phyloP scores from a whole-genome alignment of 2,329 filamentous ascomycete genomes.

The Juglanconis sp. region DNA sequence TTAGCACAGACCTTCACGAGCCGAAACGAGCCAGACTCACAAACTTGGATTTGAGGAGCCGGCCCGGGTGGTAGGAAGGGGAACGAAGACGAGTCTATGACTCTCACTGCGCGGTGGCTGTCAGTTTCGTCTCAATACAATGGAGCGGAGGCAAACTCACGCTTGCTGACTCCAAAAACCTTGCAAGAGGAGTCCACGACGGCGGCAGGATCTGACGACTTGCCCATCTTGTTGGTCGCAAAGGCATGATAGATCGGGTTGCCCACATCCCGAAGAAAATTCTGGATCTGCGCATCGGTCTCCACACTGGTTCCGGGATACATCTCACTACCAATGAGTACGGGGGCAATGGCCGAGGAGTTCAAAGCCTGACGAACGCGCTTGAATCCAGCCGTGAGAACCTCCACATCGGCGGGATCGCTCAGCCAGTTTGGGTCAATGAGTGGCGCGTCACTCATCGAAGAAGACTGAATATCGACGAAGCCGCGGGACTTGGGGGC shows the following conservation, averaged over 20 bases:
- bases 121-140: not conserved
- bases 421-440: conserved; percentile 37
- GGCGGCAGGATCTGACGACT: not conserved
- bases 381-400: conserved; percentile 23
- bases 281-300: conserved; percentile 34
- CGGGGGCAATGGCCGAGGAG: conserved; percentile 18
- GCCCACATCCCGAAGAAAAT: conserved; percentile 22
- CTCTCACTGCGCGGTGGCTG: not conserved
- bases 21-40: not conserved
- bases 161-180: conserved; percentile 3
- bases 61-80: conserved; percentile 8
- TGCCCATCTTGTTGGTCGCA: conserved; percentile 36
- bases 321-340: conserved; percentile 24
- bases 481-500: not conserved
- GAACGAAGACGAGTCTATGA: conserved; percentile 1
- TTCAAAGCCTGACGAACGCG: conserved; percentile 18
- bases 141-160: not conserved
- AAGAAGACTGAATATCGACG: not conserved
- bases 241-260: conserved; percentile 31
- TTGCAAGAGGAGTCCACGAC: not conserved
- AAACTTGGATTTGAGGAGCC: conserved; percentile 4
- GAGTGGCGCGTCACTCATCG: conserved; percentile 25
- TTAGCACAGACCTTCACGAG: not conserved
- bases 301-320: conserved; percentile 32
- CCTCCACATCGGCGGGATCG: not conserved